A percentile compares a stretch with the other conserved stretches of the same genome.
These are phyloP conservation scores for Phyllachora maydis DNA, from an alignment of 2,329 filamentous ascomycete genomes.

Conservation along the genomic window DNA sequence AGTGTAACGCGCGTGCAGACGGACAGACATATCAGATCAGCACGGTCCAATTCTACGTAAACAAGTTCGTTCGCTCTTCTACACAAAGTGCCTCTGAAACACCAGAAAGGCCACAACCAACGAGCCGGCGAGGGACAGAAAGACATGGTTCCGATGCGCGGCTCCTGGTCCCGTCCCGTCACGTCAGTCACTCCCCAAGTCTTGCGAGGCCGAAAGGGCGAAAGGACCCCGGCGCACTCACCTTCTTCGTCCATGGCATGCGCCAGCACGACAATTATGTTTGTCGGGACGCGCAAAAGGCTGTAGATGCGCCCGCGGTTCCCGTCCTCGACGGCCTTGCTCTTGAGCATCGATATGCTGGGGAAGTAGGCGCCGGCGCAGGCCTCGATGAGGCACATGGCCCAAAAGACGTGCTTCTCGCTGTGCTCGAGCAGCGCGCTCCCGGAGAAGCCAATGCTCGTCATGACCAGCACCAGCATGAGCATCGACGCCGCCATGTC, in stretches of 20 bases:
- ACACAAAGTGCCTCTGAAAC: no score
- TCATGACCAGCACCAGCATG: slow-evolving; percentile 12
- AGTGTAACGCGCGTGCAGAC: no score
- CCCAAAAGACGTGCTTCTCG: slow-evolving; percentile 26
- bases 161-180: slow-evolving; percentile 6
- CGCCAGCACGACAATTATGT: slow-evolving; percentile 27
- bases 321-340: slow-evolving; percentile 28
- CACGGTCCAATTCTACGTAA: no score
- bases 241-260: slow-evolving; percentile 23
- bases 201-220: background rate
- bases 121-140: slow-evolving; percentile 5
- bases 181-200: no score
- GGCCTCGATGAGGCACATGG: slow-evolving; percentile 33
- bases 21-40: no score
- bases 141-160: slow-evolving; percentile 10
- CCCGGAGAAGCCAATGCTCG: slow-evolving; percentile 16
- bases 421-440: slow-evolving; percentile 18
- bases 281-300: slow-evolving; percentile 33
- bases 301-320: slow-evolving; percentile 32
- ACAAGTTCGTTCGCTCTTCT: no score
- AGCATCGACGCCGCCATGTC: slow-evolving; percentile 12
- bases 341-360: slow-evolving; percentile 31
- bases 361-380: slow-evolving; percentile 38
- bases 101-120: slow-evolving; percentile 3
- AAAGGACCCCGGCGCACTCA: slow-evolving; percentile 3